Evolutionary conservation across 768 basidiomycete genomes (phyloP).

Genomic region (Paxillus involutus): DNA sequence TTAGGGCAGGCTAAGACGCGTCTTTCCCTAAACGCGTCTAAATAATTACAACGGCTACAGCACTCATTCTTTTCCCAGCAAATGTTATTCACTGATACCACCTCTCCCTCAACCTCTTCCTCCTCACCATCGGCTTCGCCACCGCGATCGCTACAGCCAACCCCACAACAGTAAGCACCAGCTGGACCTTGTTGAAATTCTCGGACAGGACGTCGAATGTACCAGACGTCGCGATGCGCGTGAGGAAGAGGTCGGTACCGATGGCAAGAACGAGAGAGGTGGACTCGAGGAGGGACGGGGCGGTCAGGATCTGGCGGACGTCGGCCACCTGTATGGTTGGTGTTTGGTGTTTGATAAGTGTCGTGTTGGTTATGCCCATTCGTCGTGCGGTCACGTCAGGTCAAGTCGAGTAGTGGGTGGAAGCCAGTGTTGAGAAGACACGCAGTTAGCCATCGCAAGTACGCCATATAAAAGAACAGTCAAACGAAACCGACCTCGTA

Average conservation of each 20-base stretch:
- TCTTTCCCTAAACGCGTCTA: too few species aligned
- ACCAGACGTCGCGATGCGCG: slow-evolving; percentile 79
- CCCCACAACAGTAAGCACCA: slow-evolving; percentile 78
- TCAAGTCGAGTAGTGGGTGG: background rate
- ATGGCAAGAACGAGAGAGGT: slow-evolving; percentile 86
- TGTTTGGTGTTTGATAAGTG: background rate
- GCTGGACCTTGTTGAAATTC: slow-evolving; percentile 90
- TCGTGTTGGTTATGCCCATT: background rate
- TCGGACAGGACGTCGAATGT: slow-evolving; percentile 93
- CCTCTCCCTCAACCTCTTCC: slow-evolving; percentile 63
- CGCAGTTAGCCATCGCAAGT: background rate
- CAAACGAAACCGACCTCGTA: slow-evolving; percentile 42
- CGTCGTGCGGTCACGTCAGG: background rate
- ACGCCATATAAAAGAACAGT: slow-evolving; percentile 17
- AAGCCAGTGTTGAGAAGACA: background rate
- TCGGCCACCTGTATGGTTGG: slow-evolving; percentile 57
- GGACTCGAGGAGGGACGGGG: slow-evolving; percentile 87
- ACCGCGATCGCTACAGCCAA: slow-evolving; percentile 76
- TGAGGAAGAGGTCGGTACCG: slow-evolving; percentile 89
- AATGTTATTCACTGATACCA: slow-evolving; percentile 51
- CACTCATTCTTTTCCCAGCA: too few species aligned
- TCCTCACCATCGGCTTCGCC: slow-evolving; percentile 76
- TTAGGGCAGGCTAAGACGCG: slow-evolving; percentile 30
- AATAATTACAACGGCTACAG: background rate
- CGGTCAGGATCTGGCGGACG: slow-evolving; percentile 66